Conservation (phyloP, 2,329 filamentous ascomycete genomes). For the Verticillium tricorpus region DNA sequence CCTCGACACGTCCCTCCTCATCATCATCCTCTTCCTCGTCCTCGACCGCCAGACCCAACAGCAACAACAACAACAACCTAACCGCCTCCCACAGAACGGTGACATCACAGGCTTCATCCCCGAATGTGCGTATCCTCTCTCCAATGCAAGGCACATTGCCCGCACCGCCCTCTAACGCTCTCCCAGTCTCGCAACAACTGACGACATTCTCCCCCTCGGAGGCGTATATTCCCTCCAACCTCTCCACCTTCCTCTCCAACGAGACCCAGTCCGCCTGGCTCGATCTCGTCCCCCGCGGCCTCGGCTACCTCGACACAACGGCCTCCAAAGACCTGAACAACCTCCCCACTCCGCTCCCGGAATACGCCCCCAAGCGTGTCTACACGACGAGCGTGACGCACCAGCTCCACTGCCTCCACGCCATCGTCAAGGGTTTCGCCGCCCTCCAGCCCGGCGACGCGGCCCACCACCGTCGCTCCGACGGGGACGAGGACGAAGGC, state of each 20-base stretch:
- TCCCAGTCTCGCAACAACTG: slow-evolving; percentile 32
- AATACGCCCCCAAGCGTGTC: slow-evolving; percentile 26
- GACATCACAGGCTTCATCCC: slow-evolving; percentile 37
- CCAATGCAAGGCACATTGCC: neutral
- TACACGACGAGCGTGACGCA: slow-evolving; percentile 39
- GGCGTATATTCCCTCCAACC: slow-evolving; percentile 31
- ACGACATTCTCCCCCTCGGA: slow-evolving; percentile 31
- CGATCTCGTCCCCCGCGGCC: slow-evolving; percentile 32
- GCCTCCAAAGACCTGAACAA: slow-evolving; percentile 26
- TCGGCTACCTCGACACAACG: slow-evolving; percentile 29
- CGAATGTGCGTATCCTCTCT: slow-evolving; percentile 20
- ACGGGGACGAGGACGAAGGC: slow-evolving; percentile 13
- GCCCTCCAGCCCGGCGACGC: slow-evolving; percentile 10
- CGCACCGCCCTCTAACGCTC: neutral
- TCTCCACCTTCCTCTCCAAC: slow-evolving; percentile 32
- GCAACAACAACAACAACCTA: slow-evolving; percentile 3
- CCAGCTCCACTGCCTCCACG: slow-evolving; percentile 36
- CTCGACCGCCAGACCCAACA: slow-evolving; percentile 21
- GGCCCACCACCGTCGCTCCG: slow-evolving; percentile 4
- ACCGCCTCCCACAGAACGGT: slow-evolving; percentile 26
- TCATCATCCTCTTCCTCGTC: slow-evolving; percentile 29
- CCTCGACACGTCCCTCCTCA: slow-evolving; percentile 27
- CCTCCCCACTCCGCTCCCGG: slow-evolving; percentile 28
- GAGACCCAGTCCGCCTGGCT: slow-evolving; percentile 29
- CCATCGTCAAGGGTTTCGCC: slow-evolving; percentile 30